phyloP scores from a whole-genome alignment of 140 eudicot genomes.

The Artemisia princeps region DNA sequence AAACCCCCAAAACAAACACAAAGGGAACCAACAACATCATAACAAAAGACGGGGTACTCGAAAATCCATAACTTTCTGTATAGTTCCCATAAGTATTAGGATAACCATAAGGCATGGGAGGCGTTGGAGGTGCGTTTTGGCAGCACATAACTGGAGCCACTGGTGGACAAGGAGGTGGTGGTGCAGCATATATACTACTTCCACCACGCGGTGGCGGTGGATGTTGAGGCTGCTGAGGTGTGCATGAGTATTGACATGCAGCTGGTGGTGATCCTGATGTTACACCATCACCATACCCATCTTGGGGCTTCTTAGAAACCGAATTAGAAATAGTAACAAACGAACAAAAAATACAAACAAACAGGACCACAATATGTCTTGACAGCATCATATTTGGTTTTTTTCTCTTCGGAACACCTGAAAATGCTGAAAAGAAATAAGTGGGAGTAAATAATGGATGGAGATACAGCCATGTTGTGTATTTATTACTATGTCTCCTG shows the following conservation, averaged over 20 bases:
- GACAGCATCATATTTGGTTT: slow-evolving; percentile 22
- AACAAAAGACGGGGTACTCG: neutral
- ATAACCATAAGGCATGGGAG: neutral
- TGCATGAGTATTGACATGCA: slow-evolving; percentile 40
- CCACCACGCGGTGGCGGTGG: slow-evolving; percentile 30
- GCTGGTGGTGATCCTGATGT: slow-evolving; percentile 23
- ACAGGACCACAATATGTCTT: slow-evolving; percentile 1
- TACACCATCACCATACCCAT: slow-evolving; percentile 27
- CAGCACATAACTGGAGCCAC: slow-evolving; percentile 35
- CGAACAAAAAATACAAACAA: slow-evolving; percentile 25
- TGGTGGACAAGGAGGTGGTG: slow-evolving; percentile 52
- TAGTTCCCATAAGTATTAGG: slow-evolving; percentile 30
- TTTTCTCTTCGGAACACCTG: neutral
- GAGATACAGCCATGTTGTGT: neutral
- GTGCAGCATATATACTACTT: slow-evolving; percentile 30
- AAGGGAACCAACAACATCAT: slow-evolving; percentile 3
- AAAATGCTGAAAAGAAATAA: neutral
- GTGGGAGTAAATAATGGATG: neutral
- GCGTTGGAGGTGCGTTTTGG: slow-evolving; percentile 38
- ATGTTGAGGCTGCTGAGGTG: slow-evolving; percentile 22
- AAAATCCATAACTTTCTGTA: slow-evolving; percentile 26
- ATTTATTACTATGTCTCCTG: slow-evolving; percentile 11
- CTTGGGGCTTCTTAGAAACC: slow-evolving; percentile 26
- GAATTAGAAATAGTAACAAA: slow-evolving; percentile 9
- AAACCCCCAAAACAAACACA: slow-evolving; percentile 20